These are phyloP conservation scores for Cephaloascus albidus DNA, from an alignment of 805 yeast genomes.

Conservation along the genomic window DNA sequence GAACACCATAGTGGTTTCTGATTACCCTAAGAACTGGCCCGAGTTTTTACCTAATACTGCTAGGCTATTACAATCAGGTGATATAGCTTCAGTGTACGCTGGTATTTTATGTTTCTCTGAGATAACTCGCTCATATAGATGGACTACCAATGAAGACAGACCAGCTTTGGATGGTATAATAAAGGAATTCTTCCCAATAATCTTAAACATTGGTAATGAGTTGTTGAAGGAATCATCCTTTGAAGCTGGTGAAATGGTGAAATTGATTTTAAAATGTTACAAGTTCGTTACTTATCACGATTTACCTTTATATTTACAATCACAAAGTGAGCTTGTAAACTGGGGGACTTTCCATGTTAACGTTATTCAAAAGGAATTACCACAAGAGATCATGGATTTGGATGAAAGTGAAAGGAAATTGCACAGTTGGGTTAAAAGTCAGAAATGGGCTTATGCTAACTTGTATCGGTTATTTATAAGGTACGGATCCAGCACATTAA, in stretches of 20 bases:
- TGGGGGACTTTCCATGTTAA: slow-evolving; percentile 78
- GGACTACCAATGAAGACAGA: slow-evolving; percentile 52
- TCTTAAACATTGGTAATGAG: slow-evolving; percentile 57
- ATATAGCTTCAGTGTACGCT: slow-evolving; percentile 38
- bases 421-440: slow-evolving; percentile 56
- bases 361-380: slow-evolving; percentile 51
- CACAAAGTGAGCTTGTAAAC: slow-evolving; percentile 34
- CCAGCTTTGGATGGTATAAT: slow-evolving; percentile 44
- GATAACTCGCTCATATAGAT: slow-evolving; percentile 61
- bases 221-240: slow-evolving; percentile 17
- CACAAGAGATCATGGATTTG: slow-evolving; percentile 38
- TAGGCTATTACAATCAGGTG: slow-evolving; percentile 31
- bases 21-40: slow-evolving; percentile 39
- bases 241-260: slow-evolving; percentile 58
- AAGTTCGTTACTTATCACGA: slow-evolving; percentile 70
- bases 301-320: slow-evolving; percentile 57
- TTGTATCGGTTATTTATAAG: slow-evolving; percentile 61
- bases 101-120: slow-evolving; percentile 68
- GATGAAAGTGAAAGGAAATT: slow-evolving; percentile 42
- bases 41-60: slow-evolving; percentile 36
- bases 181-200: slow-evolving; percentile 49
- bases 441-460: slow-evolving; percentile 86
- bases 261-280: slow-evolving; percentile 63
- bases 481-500: slow-evolving; percentile 46
- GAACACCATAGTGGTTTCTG: slow-evolving; percentile 35